Evolutionary conservation across 345 rosid genomes (phyloP).

Genomic region (Euphorbia pulcherrima): DNA sequence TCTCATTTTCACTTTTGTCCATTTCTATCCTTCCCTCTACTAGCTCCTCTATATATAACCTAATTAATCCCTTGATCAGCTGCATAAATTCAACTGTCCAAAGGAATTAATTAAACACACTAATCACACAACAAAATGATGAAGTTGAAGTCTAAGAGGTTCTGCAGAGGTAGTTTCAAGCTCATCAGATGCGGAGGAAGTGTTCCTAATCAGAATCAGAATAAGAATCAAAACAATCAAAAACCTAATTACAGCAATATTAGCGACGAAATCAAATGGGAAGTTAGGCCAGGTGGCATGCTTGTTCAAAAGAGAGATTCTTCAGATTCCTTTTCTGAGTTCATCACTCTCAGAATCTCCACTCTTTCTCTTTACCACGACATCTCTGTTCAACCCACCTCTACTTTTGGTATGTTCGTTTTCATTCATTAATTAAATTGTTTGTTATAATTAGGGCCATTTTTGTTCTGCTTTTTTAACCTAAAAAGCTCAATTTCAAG

Average conservation of each 20-base stretch:
- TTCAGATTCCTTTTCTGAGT: constrained; percentile 35
- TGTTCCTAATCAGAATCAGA: constrained; percentile 7
- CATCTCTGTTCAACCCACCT: constrained; percentile 73
- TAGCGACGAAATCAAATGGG: constrained; percentile 70
- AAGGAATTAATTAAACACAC: no score
- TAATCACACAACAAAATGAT: no score
- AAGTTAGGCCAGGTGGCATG: constrained; percentile 87
- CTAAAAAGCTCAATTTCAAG: no score
- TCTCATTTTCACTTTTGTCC: background rate
- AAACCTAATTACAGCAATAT: no score
- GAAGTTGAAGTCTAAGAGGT: constrained; percentile 67
- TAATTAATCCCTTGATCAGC: background rate
- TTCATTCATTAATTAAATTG: no score
- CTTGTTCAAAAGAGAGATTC: constrained; percentile 77
- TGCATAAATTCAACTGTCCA: no score
- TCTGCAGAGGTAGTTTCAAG: constrained; percentile 53
- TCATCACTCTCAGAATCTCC: constrained; percentile 65
- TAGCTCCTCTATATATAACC: background rate
- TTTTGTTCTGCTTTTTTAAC: no score
- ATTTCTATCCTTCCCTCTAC: background rate
- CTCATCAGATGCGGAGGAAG: constrained; percentile 27
- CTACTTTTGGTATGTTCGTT: constrained; percentile 67
- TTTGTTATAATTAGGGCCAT: no score
- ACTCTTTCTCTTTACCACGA: constrained; percentile 61
- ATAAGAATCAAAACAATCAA: background rate